Conservation (phyloP, 129 eudicot genomes). For the Artemisia annua region DNA sequence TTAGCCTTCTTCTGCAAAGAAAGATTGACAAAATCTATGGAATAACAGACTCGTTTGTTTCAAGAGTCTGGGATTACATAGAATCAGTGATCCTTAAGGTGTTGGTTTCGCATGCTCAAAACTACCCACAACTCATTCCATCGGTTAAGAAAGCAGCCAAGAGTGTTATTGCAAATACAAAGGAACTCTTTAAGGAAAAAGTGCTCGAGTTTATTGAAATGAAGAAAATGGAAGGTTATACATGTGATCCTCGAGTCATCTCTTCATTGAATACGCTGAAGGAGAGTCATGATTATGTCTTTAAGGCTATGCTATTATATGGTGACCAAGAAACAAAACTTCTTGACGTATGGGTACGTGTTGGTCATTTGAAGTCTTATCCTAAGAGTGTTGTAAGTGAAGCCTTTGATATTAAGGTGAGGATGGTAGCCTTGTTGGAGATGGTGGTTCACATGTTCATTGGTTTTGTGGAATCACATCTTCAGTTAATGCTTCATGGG, state of each 20-base stretch:
- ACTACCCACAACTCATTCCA: not conserved
- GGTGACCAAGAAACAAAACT: not conserved
- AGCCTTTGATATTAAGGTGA: not conserved
- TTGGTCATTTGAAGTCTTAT: not conserved
- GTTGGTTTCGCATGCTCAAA: slow-evolving; percentile 1
- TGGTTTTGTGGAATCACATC: not conserved
- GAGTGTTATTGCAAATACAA: slow-evolving; percentile 3
- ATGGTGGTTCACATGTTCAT: not conserved
- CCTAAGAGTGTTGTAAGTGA: not conserved
- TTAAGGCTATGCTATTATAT: not conserved
- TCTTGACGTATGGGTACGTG: too few species aligned
- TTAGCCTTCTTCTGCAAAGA: not conserved
- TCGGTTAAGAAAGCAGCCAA: not conserved
- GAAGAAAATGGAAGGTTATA: not conserved
- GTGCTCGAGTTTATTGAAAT: not conserved
- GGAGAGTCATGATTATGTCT: not conserved
- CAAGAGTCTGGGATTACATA: slow-evolving; percentile 9
- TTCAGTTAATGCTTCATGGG: not conserved
- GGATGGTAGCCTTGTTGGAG: not conserved
- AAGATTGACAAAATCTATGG: not conserved
- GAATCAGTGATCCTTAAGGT: not conserved
- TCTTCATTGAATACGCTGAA: not conserved
- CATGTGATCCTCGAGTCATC: not conserved
- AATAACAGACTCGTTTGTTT: not conserved
- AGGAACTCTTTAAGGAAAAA: not conserved